These are phyloP conservation scores for Leccinellum luteum DNA, from an alignment of 768 basidiomycete species.

Conservation along the genomic window DNA sequence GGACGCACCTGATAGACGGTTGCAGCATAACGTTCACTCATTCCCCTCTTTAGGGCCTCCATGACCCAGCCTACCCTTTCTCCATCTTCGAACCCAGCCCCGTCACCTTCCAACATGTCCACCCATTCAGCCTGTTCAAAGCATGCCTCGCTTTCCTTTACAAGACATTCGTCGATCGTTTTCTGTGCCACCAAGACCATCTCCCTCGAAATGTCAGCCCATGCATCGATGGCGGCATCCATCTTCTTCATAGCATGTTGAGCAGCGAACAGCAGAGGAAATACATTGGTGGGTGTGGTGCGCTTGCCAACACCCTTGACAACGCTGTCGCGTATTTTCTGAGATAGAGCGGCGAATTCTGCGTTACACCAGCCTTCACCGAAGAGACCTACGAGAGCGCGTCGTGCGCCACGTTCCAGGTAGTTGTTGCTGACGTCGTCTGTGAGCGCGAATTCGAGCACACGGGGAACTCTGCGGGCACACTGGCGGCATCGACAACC, in stretches of 20 bases:
- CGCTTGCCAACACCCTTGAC: conserved; percentile 72
- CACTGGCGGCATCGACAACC: conserved; percentile 87
- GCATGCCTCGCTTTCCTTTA: conserved; percentile 56
- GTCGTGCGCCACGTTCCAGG: conserved; percentile 68
- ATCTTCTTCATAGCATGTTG: conserved; percentile 59
- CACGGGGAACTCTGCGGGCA: conserved; percentile 71
- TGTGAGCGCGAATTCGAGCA: conserved; percentile 75
- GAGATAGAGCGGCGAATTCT: conserved; percentile 73
- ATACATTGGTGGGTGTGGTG: conserved; percentile 64
- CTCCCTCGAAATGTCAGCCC: conserved; percentile 41
- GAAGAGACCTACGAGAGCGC: conserved; percentile 79
- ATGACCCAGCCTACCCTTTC: conserved; percentile 80
- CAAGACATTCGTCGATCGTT: conserved; percentile 59
- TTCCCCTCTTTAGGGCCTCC: conserved; percentile 57
- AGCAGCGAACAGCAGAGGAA: conserved; percentile 65
- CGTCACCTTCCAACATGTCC: conserved; percentile 71
- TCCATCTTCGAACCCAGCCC: conserved; percentile 69
- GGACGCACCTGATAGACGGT: conserved; percentile 70
- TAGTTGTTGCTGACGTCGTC: conserved; percentile 75
- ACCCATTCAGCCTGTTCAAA: conserved; percentile 71
- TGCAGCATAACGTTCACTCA: conserved; percentile 63
- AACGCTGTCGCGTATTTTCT: conserved; percentile 62
- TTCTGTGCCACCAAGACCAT: conserved; percentile 66
- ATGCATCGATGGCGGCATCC: conserved; percentile 53
- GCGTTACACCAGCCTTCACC: conserved; percentile 86